Percentiles rank a stretch among this genome's conserved stretches.
Evolutionary conservation across 1,284 basidiomycete genomes (phyloP).

Genomic region (Apiotrichum veenhuisii): DNA sequence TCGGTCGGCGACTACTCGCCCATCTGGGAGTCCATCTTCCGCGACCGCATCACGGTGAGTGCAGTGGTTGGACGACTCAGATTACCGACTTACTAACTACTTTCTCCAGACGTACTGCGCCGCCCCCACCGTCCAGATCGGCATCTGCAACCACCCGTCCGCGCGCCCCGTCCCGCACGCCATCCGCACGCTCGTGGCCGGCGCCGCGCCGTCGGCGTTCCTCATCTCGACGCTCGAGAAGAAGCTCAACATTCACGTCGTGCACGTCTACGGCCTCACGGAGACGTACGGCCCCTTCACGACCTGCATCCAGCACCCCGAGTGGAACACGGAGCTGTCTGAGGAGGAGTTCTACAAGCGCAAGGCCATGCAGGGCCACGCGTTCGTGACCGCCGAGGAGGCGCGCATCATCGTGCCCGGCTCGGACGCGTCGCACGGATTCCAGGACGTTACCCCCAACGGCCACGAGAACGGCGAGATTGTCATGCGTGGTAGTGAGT

Average conservation of each 20-base stretch:
- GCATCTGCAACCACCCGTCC: conserved; percentile 17
- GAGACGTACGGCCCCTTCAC: conserved; percentile 23
- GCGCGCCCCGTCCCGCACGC: conserved; percentile 9
- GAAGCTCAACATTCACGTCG: conserved; percentile 20
- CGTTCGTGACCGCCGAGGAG: conserved; percentile 16
- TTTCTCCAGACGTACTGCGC: conserved; percentile 12
- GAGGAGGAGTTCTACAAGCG: conserved; percentile 20
- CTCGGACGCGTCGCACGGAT: conserved; percentile 11
- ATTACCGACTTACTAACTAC: background rate
- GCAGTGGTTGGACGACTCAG: background rate
- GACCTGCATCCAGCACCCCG: conserved; percentile 15
- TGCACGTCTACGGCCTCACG: conserved; percentile 58
- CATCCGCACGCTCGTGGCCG: conserved; percentile 17
- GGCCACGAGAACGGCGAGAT: conserved; percentile 22
- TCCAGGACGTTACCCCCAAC: conserved; percentile 15
- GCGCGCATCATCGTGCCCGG: conserved; percentile 15
- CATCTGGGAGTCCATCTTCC: conserved; percentile 16
- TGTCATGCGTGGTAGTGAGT: conserved; percentile 17
- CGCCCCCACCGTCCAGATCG: conserved; percentile 20
- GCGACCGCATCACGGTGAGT: conserved; percentile 12
- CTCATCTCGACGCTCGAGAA: conserved; percentile 21
- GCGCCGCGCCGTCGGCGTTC: conserved; percentile 15
- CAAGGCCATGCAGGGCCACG: conserved; percentile 24
- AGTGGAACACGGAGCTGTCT: conserved; percentile 12
- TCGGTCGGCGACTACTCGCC: conserved; percentile 19